Conservation (phyloP, 805 yeast genomes). For the Huiozyma naganishii region DNA sequence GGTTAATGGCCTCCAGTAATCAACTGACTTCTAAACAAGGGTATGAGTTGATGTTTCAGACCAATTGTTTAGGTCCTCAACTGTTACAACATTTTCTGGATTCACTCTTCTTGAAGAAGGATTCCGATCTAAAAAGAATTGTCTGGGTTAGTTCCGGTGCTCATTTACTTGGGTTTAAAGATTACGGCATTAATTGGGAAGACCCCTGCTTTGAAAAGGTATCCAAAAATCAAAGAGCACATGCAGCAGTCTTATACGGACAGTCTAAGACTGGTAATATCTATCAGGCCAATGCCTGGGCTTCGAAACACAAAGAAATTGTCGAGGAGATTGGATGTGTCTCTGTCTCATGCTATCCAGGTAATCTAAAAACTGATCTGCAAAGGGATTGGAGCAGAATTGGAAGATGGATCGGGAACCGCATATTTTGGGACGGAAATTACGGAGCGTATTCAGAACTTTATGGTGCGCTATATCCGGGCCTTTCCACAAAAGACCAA, state of each 20-base stretch:
- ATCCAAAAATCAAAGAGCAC: conserved; percentile 13
- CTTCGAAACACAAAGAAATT: conserved; percentile 15
- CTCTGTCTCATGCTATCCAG: conserved; percentile 30
- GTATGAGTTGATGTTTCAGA: conserved; percentile 29
- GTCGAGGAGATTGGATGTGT: conserved; percentile 23
- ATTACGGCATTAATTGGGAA: conserved; percentile 27
- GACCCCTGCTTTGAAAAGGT: conserved; percentile 19
- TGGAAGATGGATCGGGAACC: conserved; percentile 7
- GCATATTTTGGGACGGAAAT: conserved; percentile 12
- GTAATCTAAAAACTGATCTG: conserved; percentile 26
- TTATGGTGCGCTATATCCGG: conserved; percentile 30
- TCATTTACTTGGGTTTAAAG: conserved; percentile 20
- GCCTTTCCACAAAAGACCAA: conserved; percentile 18
- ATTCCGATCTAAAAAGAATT: conserved; percentile 25
- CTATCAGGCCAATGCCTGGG: conserved; percentile 29
- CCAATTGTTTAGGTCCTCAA: conserved; percentile 31
- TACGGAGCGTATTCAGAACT: conserved; percentile 32
- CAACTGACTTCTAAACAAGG: conserved; percentile 26
- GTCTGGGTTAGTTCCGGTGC: conserved; percentile 33
- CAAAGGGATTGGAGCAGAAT: conserved; percentile 18
- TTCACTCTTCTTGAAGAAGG: conserved; percentile 27
- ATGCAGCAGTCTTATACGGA: conserved; percentile 21
- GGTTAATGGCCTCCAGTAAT: conserved; percentile 25
- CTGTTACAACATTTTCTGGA: conserved; percentile 30
- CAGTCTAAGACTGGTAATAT: conserved; percentile 32